These are phyloP conservation scores for Dichotomocladium elegans DNA, from an alignment of 371 early-diverging fungal genomes.

Conservation along the genomic window DNA sequence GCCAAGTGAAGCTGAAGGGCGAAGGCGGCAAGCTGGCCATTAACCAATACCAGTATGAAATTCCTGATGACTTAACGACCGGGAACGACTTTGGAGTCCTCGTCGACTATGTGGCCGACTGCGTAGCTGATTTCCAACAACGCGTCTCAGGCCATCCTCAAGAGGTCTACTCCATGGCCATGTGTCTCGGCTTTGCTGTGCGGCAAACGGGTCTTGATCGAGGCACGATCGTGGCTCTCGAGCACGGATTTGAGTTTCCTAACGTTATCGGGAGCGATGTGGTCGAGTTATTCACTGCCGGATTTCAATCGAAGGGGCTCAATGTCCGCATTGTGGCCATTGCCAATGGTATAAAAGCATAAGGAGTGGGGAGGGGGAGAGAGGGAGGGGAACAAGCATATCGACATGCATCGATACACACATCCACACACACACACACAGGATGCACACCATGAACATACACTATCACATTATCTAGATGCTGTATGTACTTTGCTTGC, in stretches of 20 bases:
- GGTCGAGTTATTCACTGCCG: constrained; percentile 31
- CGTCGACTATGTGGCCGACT: constrained; percentile 45
- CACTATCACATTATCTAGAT: constrained; percentile 41
- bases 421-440: no score
- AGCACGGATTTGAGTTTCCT: constrained; percentile 42
- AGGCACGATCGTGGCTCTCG: constrained; percentile 36
- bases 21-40: constrained; percentile 44
- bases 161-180: constrained; percentile 29
- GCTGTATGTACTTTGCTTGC: constrained; percentile 90
- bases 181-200: constrained; percentile 44
- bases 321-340: constrained; percentile 44
- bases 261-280: constrained; percentile 40
- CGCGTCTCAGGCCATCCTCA: constrained; percentile 26
- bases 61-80: constrained; percentile 77
- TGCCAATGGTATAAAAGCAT: constrained; percentile 34
- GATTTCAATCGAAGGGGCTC: constrained; percentile 38
- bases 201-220: constrained; percentile 37
- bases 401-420: background rate
- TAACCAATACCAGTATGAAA: constrained; percentile 65
- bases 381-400: background rate
- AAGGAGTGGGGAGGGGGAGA: background rate
- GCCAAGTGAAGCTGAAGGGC: constrained; percentile 47
- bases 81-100: constrained; percentile 38
- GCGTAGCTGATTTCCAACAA: constrained; percentile 38
- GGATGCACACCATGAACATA: no score